Evolutionary conservation across 2,329 filamentous ascomycete species (phyloP).

Genomic region (Xylaria multiplex): DNA sequence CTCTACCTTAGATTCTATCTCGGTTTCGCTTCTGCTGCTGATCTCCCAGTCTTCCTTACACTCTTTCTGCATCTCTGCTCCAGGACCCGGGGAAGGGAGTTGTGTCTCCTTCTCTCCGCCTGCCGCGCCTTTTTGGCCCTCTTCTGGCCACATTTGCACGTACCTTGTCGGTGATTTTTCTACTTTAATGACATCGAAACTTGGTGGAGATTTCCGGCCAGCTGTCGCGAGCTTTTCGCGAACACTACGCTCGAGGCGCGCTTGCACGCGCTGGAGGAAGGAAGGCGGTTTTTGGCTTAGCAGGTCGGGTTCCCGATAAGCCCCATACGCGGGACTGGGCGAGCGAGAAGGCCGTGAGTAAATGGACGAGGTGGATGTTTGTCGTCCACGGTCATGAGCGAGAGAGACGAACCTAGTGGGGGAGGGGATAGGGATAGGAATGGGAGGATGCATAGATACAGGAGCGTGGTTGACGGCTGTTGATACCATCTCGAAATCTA

Average conservation of each 20-base stretch:
- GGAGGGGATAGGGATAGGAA: background rate
- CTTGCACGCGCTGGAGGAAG: constrained; percentile 35
- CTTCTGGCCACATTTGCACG: background rate
- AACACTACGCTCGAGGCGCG: constrained; percentile 19
- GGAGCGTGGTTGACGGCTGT: background rate
- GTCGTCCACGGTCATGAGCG: background rate
- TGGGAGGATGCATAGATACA: background rate
- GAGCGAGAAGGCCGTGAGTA: constrained; percentile 18
- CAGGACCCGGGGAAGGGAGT: background rate
- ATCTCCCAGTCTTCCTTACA: constrained; percentile 1
- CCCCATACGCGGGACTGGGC: constrained; percentile 30
- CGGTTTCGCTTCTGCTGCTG: constrained; percentile 31
- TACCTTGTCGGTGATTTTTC: constrained; percentile 7
- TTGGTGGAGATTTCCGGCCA: constrained; percentile 26
- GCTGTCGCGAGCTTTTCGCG: constrained; percentile 34
- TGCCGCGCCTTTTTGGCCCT: background rate
- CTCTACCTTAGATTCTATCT: constrained; percentile 20
- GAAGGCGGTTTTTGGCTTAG: constrained; percentile 31
- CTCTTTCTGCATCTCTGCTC: background rate
- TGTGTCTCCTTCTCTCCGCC: too few relatives aligned
- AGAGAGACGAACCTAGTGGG: background rate
- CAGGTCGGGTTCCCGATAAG: constrained; percentile 30
- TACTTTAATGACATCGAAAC: constrained; percentile 38
- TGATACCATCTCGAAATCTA: constrained; percentile 20
- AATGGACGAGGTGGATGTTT: background rate